These are phyloP conservation scores for Trifolium dubium DNA, from an alignment of 306 rosid species.

Conservation along the genomic window DNA sequence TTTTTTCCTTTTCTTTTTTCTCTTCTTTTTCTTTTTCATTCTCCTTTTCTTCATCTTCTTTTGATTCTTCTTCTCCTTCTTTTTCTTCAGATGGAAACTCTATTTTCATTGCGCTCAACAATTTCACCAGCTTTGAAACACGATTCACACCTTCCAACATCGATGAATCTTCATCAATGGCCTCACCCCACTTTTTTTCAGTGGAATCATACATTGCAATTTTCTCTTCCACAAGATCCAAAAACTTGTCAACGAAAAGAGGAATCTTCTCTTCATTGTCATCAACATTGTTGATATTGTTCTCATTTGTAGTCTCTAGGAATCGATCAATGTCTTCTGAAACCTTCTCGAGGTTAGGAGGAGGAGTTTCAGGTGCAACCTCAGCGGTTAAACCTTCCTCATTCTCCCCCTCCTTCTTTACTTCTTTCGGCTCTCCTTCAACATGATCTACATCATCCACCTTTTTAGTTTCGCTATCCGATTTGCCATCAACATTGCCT, in stretches of 20 bases:
- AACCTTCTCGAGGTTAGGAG: constrained; percentile 40
- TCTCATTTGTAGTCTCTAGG: neutral
- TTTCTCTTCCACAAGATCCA: constrained; percentile 58
- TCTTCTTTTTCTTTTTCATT: neutral
- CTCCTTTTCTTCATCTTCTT: neutral
- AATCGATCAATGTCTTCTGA: constrained; percentile 52
- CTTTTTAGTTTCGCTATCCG: neutral
- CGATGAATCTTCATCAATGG: constrained; percentile 41
- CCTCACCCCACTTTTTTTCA: constrained; percentile 42
- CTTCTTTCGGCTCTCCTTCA: neutral
- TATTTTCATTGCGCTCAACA: neutral
- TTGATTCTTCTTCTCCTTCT: neutral
- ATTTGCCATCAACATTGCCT: neutral
- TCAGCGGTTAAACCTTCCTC: neutral
- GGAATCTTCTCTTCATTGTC: constrained; percentile 41
- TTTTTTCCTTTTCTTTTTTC: neutral
- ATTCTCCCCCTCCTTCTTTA: neutral
- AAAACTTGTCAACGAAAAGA: constrained; percentile 45
- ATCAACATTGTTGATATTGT: neutral
- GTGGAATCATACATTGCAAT: constrained; percentile 37
- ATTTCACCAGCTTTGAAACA: constrained; percentile 46
- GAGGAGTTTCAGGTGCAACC: constrained; percentile 37
- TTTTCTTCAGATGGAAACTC: neutral
- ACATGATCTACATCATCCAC: neutral
- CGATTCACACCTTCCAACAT: constrained; percentile 56